A percentile compares a stretch with the other conserved stretches of the same genome.
Evolutionary conservation across 257 asterid species (phyloP).

Genomic region (Gardenia jasminoides): DNA sequence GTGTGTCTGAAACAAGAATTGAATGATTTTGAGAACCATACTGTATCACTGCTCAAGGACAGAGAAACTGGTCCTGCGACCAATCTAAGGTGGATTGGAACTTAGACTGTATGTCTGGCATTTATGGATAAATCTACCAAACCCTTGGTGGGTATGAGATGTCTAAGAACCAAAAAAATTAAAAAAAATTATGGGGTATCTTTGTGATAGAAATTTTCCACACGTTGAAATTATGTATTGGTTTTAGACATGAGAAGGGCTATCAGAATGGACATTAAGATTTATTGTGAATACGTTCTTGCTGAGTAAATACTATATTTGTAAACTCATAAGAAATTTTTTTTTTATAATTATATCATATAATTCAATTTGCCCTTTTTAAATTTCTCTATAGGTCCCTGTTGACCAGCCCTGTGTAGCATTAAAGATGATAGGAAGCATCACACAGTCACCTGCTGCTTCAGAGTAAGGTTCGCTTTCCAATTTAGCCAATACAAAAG

Average conservation of each 20-base stretch:
- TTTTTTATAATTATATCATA: too few species aligned
- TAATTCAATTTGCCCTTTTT: background rate
- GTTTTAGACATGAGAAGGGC: too few species aligned
- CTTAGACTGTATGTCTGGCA: too few species aligned
- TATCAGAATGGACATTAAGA: too few species aligned
- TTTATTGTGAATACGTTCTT: too few species aligned
- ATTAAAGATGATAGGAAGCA: slow-evolving; percentile 5
- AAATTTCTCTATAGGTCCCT: slow-evolving; percentile 33
- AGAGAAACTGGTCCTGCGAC: background rate
- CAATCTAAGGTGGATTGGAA: background rate
- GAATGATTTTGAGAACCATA: background rate
- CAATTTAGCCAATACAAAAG: background rate
- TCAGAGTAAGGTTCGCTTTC: background rate
- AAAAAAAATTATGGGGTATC: too few species aligned
- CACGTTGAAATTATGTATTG: too few species aligned
- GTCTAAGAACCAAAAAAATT: too few species aligned
- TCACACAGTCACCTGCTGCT: slow-evolving; percentile 1
- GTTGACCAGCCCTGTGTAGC: slow-evolving; percentile 20
- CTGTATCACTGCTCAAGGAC: background rate
- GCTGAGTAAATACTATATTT: too few species aligned
- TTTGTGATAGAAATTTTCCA: too few species aligned
- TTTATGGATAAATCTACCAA: too few species aligned
- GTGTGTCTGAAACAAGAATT: too few species aligned
- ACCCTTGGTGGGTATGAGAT: background rate
- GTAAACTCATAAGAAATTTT: background rate